A percentile compares a stretch with the other conserved stretches of the same genome.
Conservation (phyloP, 768 basidiomycete genomes). For the Rickenella mellea region DNA sequence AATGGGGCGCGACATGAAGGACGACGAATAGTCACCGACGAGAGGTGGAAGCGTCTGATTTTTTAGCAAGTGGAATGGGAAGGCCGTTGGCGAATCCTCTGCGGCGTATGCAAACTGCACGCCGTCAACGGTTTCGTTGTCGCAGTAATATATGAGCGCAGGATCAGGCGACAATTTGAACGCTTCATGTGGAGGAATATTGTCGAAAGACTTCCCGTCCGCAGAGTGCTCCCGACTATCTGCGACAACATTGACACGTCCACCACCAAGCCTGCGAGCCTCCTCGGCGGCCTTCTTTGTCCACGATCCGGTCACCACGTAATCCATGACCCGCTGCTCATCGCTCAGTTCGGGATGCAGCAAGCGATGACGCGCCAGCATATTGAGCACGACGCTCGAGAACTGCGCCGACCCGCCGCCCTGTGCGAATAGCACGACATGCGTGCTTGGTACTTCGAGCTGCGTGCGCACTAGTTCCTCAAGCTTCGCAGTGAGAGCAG, state of each 20-base stretch:
- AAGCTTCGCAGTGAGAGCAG: conserved; percentile 50
- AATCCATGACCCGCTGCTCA: conserved; percentile 65
- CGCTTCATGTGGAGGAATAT: conserved; percentile 62
- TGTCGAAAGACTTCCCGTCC: conserved; percentile 66
- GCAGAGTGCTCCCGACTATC: conserved; percentile 55
- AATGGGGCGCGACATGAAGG: conserved; percentile 94
- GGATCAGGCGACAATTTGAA: conserved; percentile 76
- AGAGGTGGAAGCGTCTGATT: conserved; percentile 48
- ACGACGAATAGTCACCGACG: conserved; percentile 92
- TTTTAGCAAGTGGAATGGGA: conserved; percentile 75
- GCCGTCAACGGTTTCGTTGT: conserved; percentile 97
- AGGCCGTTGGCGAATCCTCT: conserved; percentile 44
- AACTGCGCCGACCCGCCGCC: conserved; percentile 92
- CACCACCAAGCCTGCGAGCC: conserved; percentile 57
- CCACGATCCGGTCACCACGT: conserved; percentile 91
- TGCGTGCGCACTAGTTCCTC: conserved; percentile 64
- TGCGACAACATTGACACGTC: conserved; percentile 59
- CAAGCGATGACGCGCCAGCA: conserved; percentile 78
- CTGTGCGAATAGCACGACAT: conserved; percentile 86
- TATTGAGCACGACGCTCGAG: conserved; percentile 84
- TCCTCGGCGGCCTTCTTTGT: conserved; percentile 80
- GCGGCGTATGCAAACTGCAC: conserved; percentile 67
- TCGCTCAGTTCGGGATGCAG: conserved; percentile 50
- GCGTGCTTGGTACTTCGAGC: conserved; percentile 74
- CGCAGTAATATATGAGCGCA: conserved; percentile 95